Percentiles rank a stretch among this genome's conserved stretches.
phyloP scores from a whole-genome alignment of 805 yeast genomes.

The Kodamaea lidongshanica region DNA sequence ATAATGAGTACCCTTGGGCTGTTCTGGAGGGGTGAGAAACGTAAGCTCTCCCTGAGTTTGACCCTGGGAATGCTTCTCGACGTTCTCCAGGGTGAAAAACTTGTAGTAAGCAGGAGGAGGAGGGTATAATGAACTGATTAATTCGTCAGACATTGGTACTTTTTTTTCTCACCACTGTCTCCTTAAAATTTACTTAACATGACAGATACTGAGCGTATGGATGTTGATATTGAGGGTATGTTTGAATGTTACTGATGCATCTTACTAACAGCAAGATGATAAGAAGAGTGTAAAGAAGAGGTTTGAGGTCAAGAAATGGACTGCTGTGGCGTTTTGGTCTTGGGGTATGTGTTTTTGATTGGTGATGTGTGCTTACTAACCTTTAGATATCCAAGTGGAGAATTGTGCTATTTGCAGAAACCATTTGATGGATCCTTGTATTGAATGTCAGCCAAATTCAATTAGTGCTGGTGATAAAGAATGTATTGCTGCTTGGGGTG shows the following conservation, averaged over 20 bases:
- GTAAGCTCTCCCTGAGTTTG: conserved; percentile 40
- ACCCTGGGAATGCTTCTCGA: conserved; percentile 28
- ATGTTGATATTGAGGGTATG: conserved; percentile 18
- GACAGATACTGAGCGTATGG: conserved; percentile 24
- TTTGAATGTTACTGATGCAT: not conserved
- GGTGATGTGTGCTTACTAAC: conserved; percentile 13
- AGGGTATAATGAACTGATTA: conserved; percentile 73
- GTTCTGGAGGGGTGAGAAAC: conserved; percentile 58
- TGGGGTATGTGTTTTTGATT: conserved; percentile 62
- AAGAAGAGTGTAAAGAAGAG: conserved; percentile 47
- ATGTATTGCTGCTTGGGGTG: conserved; percentile 96
- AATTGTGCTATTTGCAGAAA: conserved; percentile 98
- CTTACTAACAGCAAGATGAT: conserved; percentile 11
- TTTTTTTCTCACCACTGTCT: not conserved
- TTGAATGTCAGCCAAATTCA: conserved; percentile 88
- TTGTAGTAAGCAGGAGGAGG: conserved; percentile 86
- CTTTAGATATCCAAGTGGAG: conserved; percentile 71
- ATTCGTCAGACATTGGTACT: conserved; percentile 19
- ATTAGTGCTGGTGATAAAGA: conserved; percentile 56
- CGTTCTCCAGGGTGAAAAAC: conserved; percentile 65
- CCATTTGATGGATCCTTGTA: conserved; percentile 96
- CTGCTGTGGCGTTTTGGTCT: conserved; percentile 99
- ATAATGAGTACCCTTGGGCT: conserved; percentile 60
- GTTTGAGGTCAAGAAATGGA: conserved; percentile 95
- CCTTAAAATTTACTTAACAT: conserved; percentile 3